Base-by-base conservation (phyloP, 805 yeast genomes). In the Danielia oregonensis region DNA sequence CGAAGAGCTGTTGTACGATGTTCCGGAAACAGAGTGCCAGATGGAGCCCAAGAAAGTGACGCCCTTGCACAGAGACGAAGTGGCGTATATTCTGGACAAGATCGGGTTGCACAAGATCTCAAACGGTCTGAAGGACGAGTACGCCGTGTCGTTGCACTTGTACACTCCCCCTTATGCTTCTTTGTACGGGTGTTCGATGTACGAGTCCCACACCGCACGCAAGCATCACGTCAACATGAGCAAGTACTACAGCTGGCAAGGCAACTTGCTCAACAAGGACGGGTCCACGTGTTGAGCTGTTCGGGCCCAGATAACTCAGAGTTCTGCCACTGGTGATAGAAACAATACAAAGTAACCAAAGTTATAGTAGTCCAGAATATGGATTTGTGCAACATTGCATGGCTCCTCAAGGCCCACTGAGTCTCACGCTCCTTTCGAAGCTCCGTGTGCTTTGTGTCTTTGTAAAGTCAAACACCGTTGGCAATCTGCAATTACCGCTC, bases 81-180 rank as follows among this genome's bases (percentile, higher is more conserved):
- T 79, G 12, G 75, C 82, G 3, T 81, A 82, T 59, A 82, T 82
- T 51, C 61, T 75, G 27, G 89, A 82, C 55, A 55, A 61, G 19
- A 68, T 82, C 30, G 91, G 89, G 1, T 62, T 79, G 37, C 91
- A 82, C 58, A 64, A 73, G 43, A 79, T 82, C 52, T 57, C 65
- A 26, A 82, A 82, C 52, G 70, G 69, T 6, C 45, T 43, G 24
- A 30, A 61, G 0, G 51, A 59, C 14, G 65, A 64, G 24, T 55
- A 63, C 15, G 77, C 85, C 9, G 76, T 82, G 11, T 74, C 84
- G 26, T 66, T 82, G 54, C 89, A 82, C 55, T 66, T 82, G 35
- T 82, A 82, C 59, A 80, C 88, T 5, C 88, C 89, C 5, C 87
- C 89, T 6, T 79, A 79, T 54, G 89, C 87, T 4, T 62, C 79